phyloP scores from a whole-genome alignment of 2,329 filamentous ascomycete genomes.

The Aspergillaceae sp. region DNA sequence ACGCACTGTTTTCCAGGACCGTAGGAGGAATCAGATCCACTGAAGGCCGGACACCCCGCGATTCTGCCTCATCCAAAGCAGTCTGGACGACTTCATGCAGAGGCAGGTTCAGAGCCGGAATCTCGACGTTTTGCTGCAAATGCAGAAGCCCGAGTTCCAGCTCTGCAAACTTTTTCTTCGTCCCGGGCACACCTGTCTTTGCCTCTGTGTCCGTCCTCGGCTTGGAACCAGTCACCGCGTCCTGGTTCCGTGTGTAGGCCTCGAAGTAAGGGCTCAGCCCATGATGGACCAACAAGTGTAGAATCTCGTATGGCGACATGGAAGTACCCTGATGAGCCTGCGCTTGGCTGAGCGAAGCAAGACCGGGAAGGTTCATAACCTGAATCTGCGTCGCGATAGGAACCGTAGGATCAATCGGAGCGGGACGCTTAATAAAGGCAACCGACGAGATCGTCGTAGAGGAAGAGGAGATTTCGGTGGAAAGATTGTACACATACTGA shows the following conservation, averaged over 20 bases:
- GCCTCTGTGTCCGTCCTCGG: slow-evolving; percentile 76
- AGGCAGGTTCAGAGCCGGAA: slow-evolving; percentile 79
- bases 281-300: slow-evolving; percentile 86
- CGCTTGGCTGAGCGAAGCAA: slow-evolving; percentile 59
- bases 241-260: slow-evolving; percentile 79
- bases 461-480: slow-evolving; percentile 66
- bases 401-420: slow-evolving; percentile 73
- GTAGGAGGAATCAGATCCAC: slow-evolving; percentile 68
- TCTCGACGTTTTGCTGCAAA: slow-evolving; percentile 95
- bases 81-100: slow-evolving; percentile 83
- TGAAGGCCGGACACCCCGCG: slow-evolving; percentile 58
- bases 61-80: slow-evolving; percentile 68
- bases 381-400: slow-evolving; percentile 84
- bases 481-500: slow-evolving; percentile 66
- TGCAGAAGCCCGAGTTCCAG: slow-evolving; percentile 83
- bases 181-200: slow-evolving; percentile 91
- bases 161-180: slow-evolving; percentile 94
- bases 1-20: slow-evolving; percentile 78
- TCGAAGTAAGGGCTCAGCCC: slow-evolving; percentile 95
- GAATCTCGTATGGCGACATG: slow-evolving; percentile 78
- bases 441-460: slow-evolving; percentile 77
- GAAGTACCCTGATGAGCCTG: slow-evolving; percentile 62
- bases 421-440: slow-evolving; percentile 79
- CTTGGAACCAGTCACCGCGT: slow-evolving; percentile 56
- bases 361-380: slow-evolving; percentile 82